A percentile compares a stretch with the other conserved stretches of the same genome.
phyloP scores from a whole-genome alignment of 1,139 yeast genomes.

The Nakaseomyces bracarensis region DNA sequence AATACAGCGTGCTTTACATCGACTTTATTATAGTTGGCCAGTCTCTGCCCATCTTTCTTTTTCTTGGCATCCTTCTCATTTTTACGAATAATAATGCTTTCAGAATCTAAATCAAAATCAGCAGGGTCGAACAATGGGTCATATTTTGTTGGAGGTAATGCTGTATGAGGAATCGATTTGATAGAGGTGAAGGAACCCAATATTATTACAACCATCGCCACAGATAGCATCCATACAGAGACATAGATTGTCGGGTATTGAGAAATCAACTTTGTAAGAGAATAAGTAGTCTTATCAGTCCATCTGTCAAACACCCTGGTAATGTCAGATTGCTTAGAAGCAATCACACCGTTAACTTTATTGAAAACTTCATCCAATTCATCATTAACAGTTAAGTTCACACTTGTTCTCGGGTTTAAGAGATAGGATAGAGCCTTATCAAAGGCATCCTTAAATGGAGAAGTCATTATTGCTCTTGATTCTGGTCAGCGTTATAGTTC shows the following conservation, averaged over 20 bases:
- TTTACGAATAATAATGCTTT: slow-evolving; percentile 13
- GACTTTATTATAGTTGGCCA: slow-evolving; percentile 7
- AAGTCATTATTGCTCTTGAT: slow-evolving; percentile 1
- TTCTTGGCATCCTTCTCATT: slow-evolving; percentile 11
- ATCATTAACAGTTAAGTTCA: neutral
- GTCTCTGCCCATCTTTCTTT: slow-evolving; percentile 8
- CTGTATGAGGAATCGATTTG: slow-evolving; percentile 22
- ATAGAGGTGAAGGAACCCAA: slow-evolving; percentile 21
- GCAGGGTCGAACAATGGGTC: slow-evolving; percentile 24
- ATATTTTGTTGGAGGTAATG: slow-evolving; percentile 22
- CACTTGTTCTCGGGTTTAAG: neutral
- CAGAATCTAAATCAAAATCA: slow-evolving; percentile 20
- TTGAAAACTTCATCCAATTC: slow-evolving; percentile 1
- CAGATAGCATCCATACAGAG: neutral
- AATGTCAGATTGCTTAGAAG: slow-evolving; percentile 1
- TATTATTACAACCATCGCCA: slow-evolving; percentile 9
- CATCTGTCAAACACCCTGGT: slow-evolving; percentile 4
- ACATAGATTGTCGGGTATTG: neutral
- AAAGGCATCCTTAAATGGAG: slow-evolving; percentile 3
- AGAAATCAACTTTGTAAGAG: neutral
- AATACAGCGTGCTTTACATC: slow-evolving; percentile 17
- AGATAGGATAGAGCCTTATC: neutral
- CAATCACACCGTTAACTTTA: neutral
- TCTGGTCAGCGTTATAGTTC: neutral
- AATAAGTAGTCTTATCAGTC: slow-evolving; percentile 3